phyloP scores from a whole-genome alignment of 768 basidiomycete genomes.

The Auriscalpium orientale region DNA sequence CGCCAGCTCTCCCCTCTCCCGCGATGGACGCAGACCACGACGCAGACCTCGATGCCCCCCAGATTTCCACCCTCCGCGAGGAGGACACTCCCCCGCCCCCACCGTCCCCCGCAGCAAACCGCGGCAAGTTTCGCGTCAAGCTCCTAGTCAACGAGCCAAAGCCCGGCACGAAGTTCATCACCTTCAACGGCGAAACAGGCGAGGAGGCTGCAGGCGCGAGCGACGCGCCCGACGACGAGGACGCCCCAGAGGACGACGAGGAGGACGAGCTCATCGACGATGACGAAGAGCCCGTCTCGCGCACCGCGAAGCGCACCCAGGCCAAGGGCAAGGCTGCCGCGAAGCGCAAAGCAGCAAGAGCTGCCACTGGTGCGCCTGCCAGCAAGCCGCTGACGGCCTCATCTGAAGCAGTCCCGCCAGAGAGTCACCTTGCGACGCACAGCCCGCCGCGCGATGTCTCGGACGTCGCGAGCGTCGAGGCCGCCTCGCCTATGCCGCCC shows the following conservation, averaged over 20 bases:
- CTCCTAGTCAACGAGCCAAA: conserved; percentile 40
- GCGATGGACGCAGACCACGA: conserved; percentile 31
- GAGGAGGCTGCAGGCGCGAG: conserved; percentile 8
- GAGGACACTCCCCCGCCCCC: conserved; percentile 58
- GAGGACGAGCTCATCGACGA: conserved; percentile 80
- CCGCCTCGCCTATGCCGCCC: conserved; percentile 4
- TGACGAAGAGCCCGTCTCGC: conserved; percentile 39
- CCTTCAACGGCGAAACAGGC: conserved; percentile 20
- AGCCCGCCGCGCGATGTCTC: conserved; percentile 4
- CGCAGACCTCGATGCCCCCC: conserved; percentile 71
- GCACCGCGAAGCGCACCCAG: conserved; percentile 6
- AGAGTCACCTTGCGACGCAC: neutral
- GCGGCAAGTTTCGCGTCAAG: conserved; percentile 42
- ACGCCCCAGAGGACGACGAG: conserved; percentile 57
- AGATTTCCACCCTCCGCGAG: conserved; percentile 71
- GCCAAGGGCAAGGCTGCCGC: conserved; percentile 11
- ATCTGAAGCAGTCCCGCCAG: conserved; percentile 1
- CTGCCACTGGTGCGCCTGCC: conserved; percentile 1
- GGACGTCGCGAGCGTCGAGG: conserved; percentile 5
- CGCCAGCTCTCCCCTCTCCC: conserved; percentile 7
- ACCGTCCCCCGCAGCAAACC: conserved; percentile 19
- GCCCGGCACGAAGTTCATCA: conserved; percentile 27
- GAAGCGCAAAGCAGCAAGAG: neutral
- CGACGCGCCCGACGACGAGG: conserved; percentile 32
- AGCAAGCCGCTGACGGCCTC: neutral